These are phyloP conservation scores for Fusarium sp. DNA, from an alignment of 2,329 filamentous ascomycete genomes.

Conservation along the genomic window DNA sequence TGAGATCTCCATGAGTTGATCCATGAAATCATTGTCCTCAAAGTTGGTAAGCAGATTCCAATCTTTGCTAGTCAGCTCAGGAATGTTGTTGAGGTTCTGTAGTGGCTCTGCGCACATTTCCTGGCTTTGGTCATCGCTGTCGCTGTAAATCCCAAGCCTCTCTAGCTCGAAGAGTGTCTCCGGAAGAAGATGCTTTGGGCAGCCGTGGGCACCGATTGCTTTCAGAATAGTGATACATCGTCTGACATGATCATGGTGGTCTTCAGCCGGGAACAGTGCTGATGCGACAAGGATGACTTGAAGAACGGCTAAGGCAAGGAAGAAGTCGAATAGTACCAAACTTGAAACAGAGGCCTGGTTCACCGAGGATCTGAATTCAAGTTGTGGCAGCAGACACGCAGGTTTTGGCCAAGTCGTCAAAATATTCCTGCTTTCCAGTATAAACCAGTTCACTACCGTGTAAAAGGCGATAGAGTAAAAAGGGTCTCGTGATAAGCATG, in stretches of 20 bases:
- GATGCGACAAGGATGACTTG: background rate
- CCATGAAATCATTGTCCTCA: background rate
- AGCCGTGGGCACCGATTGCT: background rate
- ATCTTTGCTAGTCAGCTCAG: background rate
- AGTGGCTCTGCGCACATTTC: background rate
- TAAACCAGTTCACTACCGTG: background rate
- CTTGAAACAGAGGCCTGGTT: background rate
- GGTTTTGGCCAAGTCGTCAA: background rate
- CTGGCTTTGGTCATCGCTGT: background rate
- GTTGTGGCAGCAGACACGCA: background rate
- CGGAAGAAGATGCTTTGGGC: background rate
- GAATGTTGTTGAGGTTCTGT: background rate
- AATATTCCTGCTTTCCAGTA: background rate
- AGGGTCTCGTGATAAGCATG: background rate
- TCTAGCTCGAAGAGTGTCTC: background rate
- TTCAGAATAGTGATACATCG: background rate
- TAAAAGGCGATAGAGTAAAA: background rate
- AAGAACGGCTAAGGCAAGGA: background rate
- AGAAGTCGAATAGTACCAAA: background rate
- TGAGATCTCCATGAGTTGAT: background rate
- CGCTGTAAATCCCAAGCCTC: background rate
- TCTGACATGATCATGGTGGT: background rate
- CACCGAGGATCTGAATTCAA: background rate
- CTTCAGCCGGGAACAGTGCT: background rate
- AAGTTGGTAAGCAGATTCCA: background rate